These are phyloP conservation scores for Starmerella bacillaris DNA, from an alignment of 805 yeast genomes.

Conservation along the genomic window DNA sequence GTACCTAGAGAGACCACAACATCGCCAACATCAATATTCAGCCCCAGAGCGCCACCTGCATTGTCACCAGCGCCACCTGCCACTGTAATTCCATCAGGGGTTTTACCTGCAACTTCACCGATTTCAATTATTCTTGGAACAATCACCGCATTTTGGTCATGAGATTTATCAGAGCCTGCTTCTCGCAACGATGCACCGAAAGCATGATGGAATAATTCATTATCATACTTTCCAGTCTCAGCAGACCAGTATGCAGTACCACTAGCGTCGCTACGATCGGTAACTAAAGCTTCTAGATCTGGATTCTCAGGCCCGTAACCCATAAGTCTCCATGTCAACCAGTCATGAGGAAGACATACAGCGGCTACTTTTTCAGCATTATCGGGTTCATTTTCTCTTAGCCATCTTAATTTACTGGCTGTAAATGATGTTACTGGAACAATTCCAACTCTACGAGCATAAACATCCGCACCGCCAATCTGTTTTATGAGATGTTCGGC, in stretches of 20 bases:
- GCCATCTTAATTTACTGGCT: constrained; percentile 17
- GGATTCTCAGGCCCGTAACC: constrained; percentile 17
- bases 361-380: constrained; percentile 15
- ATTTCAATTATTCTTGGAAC: constrained; percentile 16
- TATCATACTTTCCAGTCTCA: constrained; percentile 10
- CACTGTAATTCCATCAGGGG: constrained; percentile 9
- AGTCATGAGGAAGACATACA: constrained; percentile 18
- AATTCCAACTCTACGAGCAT: constrained; percentile 15
- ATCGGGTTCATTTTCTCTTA: constrained; percentile 17
- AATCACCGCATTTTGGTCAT: constrained; percentile 7
- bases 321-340: constrained; percentile 17
- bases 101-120: constrained; percentile 9
- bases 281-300: constrained; percentile 14
- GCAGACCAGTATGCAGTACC: constrained; percentile 19
- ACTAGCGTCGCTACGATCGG: constrained; percentile 18
- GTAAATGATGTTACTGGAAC: constrained; percentile 19
- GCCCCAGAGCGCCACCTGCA: constrained; percentile 19
- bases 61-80: constrained; percentile 19
- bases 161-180: constrained; percentile 4
- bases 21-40: constrained; percentile 12
- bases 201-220: constrained; percentile 14
- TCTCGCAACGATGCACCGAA: constrained; percentile 15
- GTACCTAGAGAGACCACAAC: constrained; percentile 17
- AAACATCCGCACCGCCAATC: constrained; percentile 15
- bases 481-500: constrained; percentile 14